Percentiles rank a stretch among this genome's conserved stretches.
Conservation (phyloP, 805 yeast genomes). For the Torulaspora franciscae region DNA sequence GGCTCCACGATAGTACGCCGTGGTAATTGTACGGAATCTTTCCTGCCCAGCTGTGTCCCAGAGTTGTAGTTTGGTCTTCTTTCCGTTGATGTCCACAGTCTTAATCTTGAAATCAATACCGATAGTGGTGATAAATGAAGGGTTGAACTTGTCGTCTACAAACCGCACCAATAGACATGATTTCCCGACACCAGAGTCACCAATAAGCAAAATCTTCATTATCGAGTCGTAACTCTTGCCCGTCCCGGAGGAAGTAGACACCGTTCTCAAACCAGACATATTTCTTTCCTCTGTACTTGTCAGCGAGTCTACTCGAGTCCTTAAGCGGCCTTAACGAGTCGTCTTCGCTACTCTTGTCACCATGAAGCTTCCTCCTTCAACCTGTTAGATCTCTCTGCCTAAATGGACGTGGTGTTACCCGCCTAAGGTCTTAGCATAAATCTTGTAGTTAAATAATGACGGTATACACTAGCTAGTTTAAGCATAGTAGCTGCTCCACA, state of each 20-base stretch:
- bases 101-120: conserved; percentile 98
- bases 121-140: conserved; percentile 93
- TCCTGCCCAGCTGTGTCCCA: conserved; percentile 99
- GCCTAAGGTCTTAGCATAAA: neutral
- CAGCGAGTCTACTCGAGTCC: neutral
- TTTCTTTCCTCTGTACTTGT: neutral
- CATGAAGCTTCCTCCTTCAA: neutral
- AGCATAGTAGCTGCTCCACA: conserved; percentile 88
- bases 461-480: conserved; percentile 28
- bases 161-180: conserved; percentile 87
- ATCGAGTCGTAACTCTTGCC: conserved; percentile 65
- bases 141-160: conserved; percentile 95
- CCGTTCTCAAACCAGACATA: conserved; percentile 34
- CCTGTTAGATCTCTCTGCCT: conserved; percentile 6
- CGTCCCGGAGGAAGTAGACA: conserved; percentile 26
- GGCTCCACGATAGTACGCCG: conserved; percentile 89
- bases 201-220: conserved; percentile 87
- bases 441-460: neutral
- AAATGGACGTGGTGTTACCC: conserved; percentile 1
- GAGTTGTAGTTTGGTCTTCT: conserved; percentile 87
- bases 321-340: neutral
- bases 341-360: neutral
- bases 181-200: conserved; percentile 88
- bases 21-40: conserved; percentile 87
- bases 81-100: conserved; percentile 89